These are phyloP conservation scores for Globisporangium viniferum DNA, from an alignment of 352 stramenopile species.

Conservation along the genomic window DNA sequence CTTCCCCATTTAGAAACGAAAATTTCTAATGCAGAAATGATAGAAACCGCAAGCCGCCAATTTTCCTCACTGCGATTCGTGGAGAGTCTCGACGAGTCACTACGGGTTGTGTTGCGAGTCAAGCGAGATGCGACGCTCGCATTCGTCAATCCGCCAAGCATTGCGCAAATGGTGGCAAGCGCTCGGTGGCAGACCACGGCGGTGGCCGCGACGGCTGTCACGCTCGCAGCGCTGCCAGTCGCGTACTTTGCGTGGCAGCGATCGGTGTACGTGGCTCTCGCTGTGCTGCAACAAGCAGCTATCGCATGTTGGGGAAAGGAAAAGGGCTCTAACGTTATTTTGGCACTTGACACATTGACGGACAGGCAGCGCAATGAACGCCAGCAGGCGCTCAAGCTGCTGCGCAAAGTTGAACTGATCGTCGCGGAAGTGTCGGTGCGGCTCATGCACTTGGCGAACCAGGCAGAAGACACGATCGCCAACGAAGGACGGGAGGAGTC, in stretches of 20 bases:
- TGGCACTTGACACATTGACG: background rate
- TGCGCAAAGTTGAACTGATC: slow-evolving; percentile 74
- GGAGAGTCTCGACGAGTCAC: too few species aligned
- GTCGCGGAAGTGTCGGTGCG: slow-evolving; percentile 60
- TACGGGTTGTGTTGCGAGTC: background rate
- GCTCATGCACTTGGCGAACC: slow-evolving; percentile 59
- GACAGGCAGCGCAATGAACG: slow-evolving; percentile 35
- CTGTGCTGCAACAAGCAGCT: background rate
- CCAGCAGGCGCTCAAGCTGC: slow-evolving; percentile 52
- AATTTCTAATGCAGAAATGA: background rate
- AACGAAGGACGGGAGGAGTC: slow-evolving; percentile 34
- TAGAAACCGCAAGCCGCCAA: background rate
- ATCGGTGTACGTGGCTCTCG: slow-evolving; percentile 25
- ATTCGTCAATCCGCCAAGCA: background rate
- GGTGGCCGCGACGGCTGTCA: slow-evolving; percentile 10
- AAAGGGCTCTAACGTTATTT: background rate
- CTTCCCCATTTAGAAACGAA: slow-evolving; percentile 77
- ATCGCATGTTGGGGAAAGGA: background rate
- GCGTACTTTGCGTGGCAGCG: slow-evolving; percentile 36
- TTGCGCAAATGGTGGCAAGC: slow-evolving; percentile 5
- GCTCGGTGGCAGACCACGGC: slow-evolving; percentile 22
- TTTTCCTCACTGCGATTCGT: too few species aligned
- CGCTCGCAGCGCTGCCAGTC: slow-evolving; percentile 36
- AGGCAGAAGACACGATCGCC: slow-evolving; percentile 57
- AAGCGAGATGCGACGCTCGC: slow-evolving; percentile 5